phyloP scores from a whole-genome alignment of 2,329 filamentous ascomycete species.

The Blastomyces parvus region DNA sequence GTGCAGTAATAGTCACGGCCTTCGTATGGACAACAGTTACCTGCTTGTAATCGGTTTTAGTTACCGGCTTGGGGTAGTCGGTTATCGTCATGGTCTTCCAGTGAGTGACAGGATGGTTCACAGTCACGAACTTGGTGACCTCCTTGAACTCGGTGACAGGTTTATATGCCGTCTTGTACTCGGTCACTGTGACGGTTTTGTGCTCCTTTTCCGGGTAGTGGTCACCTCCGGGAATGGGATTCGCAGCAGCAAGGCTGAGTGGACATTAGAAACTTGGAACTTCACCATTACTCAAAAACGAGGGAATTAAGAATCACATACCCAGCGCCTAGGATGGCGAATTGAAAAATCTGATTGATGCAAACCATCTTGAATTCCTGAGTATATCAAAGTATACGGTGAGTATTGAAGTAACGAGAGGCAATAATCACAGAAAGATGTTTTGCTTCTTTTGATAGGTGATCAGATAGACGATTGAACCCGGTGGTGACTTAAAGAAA shows the following conservation, averaged over 20 bases:
- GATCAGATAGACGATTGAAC: slow-evolving; percentile 3
- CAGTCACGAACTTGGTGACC: slow-evolving; percentile 2
- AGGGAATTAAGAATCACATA: not conserved
- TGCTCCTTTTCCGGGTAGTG: slow-evolving; percentile 2
- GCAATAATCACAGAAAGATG: not conserved
- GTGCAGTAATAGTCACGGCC: slow-evolving; percentile 6
- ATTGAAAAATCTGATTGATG: slow-evolving; percentile 8
- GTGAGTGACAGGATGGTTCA: not conserved
- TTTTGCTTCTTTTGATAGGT: slow-evolving; percentile 1
- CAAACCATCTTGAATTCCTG: slow-evolving; percentile 10
- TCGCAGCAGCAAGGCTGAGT: slow-evolving; percentile 6
- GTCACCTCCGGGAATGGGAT: slow-evolving; percentile 8
- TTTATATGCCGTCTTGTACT: slow-evolving; percentile 1
- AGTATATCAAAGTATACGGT: not conserved
- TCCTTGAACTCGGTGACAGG: slow-evolving; percentile 4
- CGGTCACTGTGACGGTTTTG: slow-evolving; percentile 4
- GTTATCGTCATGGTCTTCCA: slow-evolving; percentile 8
- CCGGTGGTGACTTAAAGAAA: slow-evolving; percentile 1
- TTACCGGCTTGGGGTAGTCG: slow-evolving; percentile 8
- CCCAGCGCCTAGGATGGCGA: slow-evolving; percentile 8
- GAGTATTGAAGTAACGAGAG: not conserved
- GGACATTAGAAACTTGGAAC: not conserved
- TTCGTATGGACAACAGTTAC: slow-evolving; percentile 7
- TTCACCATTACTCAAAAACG: not conserved
- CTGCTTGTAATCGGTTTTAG: slow-evolving; percentile 9